Conservation (phyloP, 805 yeast genomes). For the Wilhelminamyces savonicus region DNA sequence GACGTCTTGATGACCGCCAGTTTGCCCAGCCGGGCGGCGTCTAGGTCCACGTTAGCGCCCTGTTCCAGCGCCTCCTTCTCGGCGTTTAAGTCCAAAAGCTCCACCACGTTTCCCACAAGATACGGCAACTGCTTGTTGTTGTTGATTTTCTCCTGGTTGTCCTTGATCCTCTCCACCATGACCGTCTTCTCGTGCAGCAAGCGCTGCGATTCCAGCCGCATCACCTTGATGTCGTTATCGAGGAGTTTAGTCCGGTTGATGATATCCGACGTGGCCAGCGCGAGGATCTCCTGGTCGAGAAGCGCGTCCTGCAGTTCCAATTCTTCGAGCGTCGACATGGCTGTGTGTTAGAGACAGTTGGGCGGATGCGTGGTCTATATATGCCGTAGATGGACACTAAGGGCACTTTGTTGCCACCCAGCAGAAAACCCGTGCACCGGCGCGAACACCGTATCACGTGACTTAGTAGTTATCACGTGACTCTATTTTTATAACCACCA, state of each 20-base stretch:
- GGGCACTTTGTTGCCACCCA: too few relatives aligned
- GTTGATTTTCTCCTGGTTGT: slow-evolving; percentile 91
- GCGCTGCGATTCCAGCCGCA: slow-evolving; percentile 87
- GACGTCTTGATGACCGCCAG: slow-evolving; percentile 98
- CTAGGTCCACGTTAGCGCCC: slow-evolving; percentile 93
- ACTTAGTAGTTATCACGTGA: too few relatives aligned
- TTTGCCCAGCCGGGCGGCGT: slow-evolving; percentile 85
- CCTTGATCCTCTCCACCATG: slow-evolving; percentile 90
- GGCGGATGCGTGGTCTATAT: too few relatives aligned
- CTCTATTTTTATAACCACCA: too few relatives aligned
- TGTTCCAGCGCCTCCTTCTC: slow-evolving; percentile 79
- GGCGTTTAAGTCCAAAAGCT: slow-evolving; percentile 79
- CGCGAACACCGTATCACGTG: too few relatives aligned
- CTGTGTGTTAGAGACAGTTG: too few relatives aligned
- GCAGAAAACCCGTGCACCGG: too few relatives aligned
- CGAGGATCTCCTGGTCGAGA: slow-evolving; percentile 76
- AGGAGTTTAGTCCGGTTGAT: slow-evolving; percentile 78
- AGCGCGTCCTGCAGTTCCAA: slow-evolving; percentile 55
- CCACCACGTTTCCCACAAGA: slow-evolving; percentile 94
- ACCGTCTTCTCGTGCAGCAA: slow-evolving; percentile 87
- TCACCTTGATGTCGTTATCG: slow-evolving; percentile 92
- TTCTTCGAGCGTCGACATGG: slow-evolving; percentile 83
- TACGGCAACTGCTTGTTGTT: slow-evolving; percentile 95
- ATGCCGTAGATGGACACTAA: too few relatives aligned
- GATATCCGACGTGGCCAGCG: slow-evolving; percentile 75